Base-by-base conservation (phyloP, 148 eudicot species). In the Rhododendron ovatum region DNA sequence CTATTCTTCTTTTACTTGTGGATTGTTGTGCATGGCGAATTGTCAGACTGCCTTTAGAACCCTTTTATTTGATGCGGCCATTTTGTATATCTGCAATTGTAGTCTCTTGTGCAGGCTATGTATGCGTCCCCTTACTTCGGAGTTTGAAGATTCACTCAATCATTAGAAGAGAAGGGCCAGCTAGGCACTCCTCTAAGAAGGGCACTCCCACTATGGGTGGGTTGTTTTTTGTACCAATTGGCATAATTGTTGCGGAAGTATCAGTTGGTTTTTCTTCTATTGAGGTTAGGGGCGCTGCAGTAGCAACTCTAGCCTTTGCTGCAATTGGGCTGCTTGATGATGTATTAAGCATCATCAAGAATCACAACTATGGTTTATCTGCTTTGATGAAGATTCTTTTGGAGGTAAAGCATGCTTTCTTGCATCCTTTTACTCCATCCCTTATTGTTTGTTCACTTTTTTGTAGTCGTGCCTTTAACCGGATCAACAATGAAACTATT, bases 11-110 rank as follows among this genome's bases (percentile, higher is more conserved):
- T 85, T 90, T 88, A 71, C 86, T 92, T 78, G 91, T 94, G 90
- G 99, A 96, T 90, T 91, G 92, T 89, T 89, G 95, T 88, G 98
- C 96, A 81, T 96, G 99, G 99, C 87, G 94, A 84, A 93, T 96
- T 86, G 92, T 96, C 86, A 93, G 96, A 86, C 88, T 92, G 85
- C 98, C 99, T 57, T 88, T 96, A 28, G 89, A 91, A 51, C 91
- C 92, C 53, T 95, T 95, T 86, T 88, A 91, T 90, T 86, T 96
- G 91, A 87, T 89, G 88, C 91, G 92, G 83, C 98, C 99, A 39
- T 96, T 96, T 89, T 47, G 91, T 26, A 91, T 91, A 48, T 96
- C 98, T 28, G 91, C 91, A 63, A 80, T 90, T 43, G 86, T 89
- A 91, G 94, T 93, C 10, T 92, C 93, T 81, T 93, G 89, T 88